Base-by-base conservation (phyloP, 1,139 yeast genomes). In the Hemisphaericaspora subhashii region DNA sequence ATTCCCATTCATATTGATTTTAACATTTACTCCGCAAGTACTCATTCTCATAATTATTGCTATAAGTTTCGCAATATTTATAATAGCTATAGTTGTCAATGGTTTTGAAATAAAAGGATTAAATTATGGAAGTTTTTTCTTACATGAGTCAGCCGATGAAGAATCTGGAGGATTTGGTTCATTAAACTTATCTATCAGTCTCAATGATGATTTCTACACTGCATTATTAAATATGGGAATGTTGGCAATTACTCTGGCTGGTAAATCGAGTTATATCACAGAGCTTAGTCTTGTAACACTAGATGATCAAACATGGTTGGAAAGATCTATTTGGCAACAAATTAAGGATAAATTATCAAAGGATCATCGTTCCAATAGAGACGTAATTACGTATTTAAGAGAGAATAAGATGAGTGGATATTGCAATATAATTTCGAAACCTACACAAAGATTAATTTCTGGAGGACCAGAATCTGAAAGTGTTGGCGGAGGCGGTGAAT, bases 181-280 rank as follows among this genome's bases (percentile, higher is more conserved):
- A n/a, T 37, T 44, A 9, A 37, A 62, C 60, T 50, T 54, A 57
- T 43, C 60, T 41, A 39, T 62, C 5, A 49, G 62, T 24, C 55
- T 76, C 41, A 58, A 69, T 37, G 89, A 83, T 53, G 92, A 84
- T 54, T 85, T 84, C 52, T 80, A 80, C 54, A 70, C 83, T 1
- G 77, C 82, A 0, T 60, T 82, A 40, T 66, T 79, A 49, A 79
- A 78, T 47, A 57, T 81, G 36, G 88, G 89, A 0, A 67, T 77
- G 40, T 65, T 83, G 37, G 80, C 86, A 5, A 72, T 83, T 26
- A 77, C 83, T 8, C 79, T 83, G 46, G 83, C 86, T 0, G 83
- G 86, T 2, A 76, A 74, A 44, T 77, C 81, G 13, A 79, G 85
- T 44, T 84, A 82, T 54, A 73, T 82, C 26, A 73, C 78, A 31